Base-by-base conservation (phyloP, 805 yeast species). In the Millerago galiae region DNA sequence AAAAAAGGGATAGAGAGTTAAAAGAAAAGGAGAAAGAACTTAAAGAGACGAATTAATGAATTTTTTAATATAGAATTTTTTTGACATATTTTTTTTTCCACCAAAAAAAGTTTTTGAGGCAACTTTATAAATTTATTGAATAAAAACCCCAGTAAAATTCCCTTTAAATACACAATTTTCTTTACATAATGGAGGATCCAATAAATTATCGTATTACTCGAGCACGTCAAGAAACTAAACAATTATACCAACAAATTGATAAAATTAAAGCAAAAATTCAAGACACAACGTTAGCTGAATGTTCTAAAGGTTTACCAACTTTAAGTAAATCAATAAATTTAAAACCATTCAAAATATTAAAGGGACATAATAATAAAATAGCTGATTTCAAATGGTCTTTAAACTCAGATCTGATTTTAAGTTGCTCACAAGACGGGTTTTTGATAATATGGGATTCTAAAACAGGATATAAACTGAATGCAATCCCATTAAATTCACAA, bases 351-450 rank as follows among this genome's bases (percentile, higher is more conserved):
- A 57, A 68, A 6, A 53, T 65, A 2, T 51, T 68, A n/a, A 62
- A 56, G 43, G 73, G 72, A 2, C 96, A 90, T 58, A 75, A 75
- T 50, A 83, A 79, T 56, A 88, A 89, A 56, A 74, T 89, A 16
- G 72, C 81, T 8, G 77, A 79, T 44, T 66, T 84, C 44, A 68
- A 77, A 40, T 85, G 96, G 95, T 72, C 79, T 41, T 58, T 67
- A 1, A 81, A 81, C 55, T 73, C 84, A n/a, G 60, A 63, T 35
- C 71, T 70, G 35, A 55, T 89, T 2, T 60, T 88, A 8, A 76
- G 88, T 38, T 88, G 87, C 0, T 81, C 91, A 21, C 95, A 86
- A 58, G 97, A 90, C 61, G 96, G 95, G 2, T 83, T 77, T 55
- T 68, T 88, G 68, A 68, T 90, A 31, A 61, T 86, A 16, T 90